phyloP scores from a whole-genome alignment of 306 rosid genomes.

The Lathyrus tuberosus region DNA sequence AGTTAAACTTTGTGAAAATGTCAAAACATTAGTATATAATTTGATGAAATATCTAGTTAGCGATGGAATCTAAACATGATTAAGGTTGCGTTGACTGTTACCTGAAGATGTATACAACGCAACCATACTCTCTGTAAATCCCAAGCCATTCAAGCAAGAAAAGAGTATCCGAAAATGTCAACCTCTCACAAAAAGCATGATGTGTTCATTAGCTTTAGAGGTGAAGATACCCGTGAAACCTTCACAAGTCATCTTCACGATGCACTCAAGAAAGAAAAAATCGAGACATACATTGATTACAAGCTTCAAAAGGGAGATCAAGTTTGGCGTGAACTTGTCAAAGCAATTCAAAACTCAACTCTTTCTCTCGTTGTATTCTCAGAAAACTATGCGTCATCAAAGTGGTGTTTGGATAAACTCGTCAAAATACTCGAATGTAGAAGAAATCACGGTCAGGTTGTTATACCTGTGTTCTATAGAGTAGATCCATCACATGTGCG shows the following conservation, averaged over 20 bases:
- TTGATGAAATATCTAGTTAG: too few species aligned
- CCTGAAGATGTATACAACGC: too few species aligned
- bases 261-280: not conserved
- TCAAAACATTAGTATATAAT: too few species aligned
- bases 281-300: not conserved
- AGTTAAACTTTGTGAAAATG: too few species aligned
- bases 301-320: not conserved
- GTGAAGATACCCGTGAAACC: not conserved
- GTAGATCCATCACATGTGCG: too few species aligned
- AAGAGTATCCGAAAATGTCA: not conserved
- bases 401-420: constrained; percentile 24
- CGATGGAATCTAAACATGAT: too few species aligned
- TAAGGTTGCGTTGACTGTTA: too few species aligned
- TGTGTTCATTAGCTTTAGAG: constrained; percentile 24
- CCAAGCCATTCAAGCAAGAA: too few species aligned
- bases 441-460: too few species aligned
- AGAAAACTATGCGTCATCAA: constrained; percentile 20
- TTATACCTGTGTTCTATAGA: too few species aligned
- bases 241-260: not conserved
- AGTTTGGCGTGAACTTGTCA: not conserved
- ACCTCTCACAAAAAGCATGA: not conserved
- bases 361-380: constrained; percentile 13
- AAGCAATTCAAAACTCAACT: constrained; percentile 15
- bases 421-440: constrained; percentile 2
- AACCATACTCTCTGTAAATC: too few species aligned